Evolutionary conservation across 176 grass and related monocot species (phyloP).

Genomic region (Themeda triandra): DNA sequence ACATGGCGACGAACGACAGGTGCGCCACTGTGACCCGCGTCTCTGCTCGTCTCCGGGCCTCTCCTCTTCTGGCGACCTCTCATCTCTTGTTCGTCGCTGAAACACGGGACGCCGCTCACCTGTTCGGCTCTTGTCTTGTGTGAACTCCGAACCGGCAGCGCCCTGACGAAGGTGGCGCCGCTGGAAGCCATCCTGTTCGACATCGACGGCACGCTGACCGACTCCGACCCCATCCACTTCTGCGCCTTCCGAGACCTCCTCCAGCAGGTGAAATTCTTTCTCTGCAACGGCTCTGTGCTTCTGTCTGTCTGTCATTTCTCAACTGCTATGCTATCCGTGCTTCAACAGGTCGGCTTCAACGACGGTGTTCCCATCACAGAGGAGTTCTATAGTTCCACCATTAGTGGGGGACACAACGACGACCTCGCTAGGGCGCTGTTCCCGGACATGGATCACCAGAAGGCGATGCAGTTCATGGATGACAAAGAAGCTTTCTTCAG

Average conservation of each 20-base stretch:
- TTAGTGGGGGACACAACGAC: slow-evolving; percentile 74
- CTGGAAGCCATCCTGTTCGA: slow-evolving; percentile 77
- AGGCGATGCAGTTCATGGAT: slow-evolving; percentile 61
- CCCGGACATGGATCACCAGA: slow-evolving; percentile 57
- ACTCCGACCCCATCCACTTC: slow-evolving; percentile 88
- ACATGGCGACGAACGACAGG: slow-evolving; percentile 28
- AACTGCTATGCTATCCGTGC: neutral
- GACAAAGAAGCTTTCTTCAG: slow-evolving; percentile 68
- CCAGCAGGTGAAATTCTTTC: slow-evolving; percentile 35
- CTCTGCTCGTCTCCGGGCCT: neutral
- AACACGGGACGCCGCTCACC: neutral
- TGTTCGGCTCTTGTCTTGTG: neutral
- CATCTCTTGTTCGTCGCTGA: neutral
- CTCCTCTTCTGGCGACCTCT: neutral
- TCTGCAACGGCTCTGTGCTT: neutral
- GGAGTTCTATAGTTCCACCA: slow-evolving; percentile 61
- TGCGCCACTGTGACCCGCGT: neutral
- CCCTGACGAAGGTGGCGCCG: slow-evolving; percentile 52
- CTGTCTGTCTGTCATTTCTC: neutral
- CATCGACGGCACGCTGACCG: slow-evolving; percentile 77
- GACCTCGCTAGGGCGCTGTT: slow-evolving; percentile 53
- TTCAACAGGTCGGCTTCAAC: slow-evolving; percentile 48
- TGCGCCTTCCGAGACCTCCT: slow-evolving; percentile 63
- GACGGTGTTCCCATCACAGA: slow-evolving; percentile 64
- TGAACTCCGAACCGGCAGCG: slow-evolving; percentile 23